A percentile compares a stretch with the other conserved stretches of the same genome.
Evolutionary conservation across 2,329 filamentous ascomycete species (phyloP).

Genomic region (Epichloe gansuensis): DNA sequence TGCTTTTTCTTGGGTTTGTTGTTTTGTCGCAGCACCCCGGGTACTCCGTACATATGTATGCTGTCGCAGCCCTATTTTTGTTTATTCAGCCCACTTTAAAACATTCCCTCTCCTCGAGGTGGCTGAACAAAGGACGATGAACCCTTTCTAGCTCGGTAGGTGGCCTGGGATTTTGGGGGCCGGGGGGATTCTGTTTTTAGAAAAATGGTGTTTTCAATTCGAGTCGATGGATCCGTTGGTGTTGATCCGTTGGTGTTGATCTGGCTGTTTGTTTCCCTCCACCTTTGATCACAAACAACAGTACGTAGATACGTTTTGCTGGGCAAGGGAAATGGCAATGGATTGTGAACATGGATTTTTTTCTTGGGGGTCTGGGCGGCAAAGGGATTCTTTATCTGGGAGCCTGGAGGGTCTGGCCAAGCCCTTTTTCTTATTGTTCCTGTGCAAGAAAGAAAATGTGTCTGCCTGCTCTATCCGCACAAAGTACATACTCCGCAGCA

Average conservation of each 20-base stretch:
- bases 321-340: not conserved
- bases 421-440: not conserved
- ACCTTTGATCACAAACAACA: not conserved
- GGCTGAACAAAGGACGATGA: not conserved
- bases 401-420: not conserved
- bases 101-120: not conserved
- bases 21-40: too few relatives aligned
- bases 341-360: not conserved
- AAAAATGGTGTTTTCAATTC: not conserved
- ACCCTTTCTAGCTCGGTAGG: not conserved
- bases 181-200: not conserved
- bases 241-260: too few relatives aligned
- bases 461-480: not conserved
- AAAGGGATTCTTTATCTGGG: slow-evolving; percentile 1
- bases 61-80: not conserved
- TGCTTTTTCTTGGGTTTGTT: not conserved
- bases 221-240: not conserved
- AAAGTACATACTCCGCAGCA: not conserved
- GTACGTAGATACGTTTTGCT: not conserved
- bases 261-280: not conserved
- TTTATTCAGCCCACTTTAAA: not conserved
- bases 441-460: not conserved
- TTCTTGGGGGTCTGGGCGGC: not conserved
- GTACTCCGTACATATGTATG: not conserved
- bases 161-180: not conserved